Percentiles rank a stretch among this genome's conserved stretches.
Conservation (phyloP, 306 rosid genomes). For the Pterocarpus santalinus region DNA sequence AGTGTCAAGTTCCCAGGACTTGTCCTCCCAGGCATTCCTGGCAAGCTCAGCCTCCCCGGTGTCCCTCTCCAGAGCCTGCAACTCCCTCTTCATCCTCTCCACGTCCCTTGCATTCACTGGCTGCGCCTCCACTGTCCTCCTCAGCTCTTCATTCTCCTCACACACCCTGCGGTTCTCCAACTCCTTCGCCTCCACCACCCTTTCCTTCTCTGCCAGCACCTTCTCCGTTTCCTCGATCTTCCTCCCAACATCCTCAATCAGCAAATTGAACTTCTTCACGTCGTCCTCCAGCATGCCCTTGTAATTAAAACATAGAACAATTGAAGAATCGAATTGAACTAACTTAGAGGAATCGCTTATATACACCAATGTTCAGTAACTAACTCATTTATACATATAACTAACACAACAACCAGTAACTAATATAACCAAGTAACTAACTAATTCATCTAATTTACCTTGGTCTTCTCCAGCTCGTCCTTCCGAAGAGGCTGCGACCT, state of each 20-base stretch:
- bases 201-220: conserved; percentile 67
- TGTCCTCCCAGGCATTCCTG: conserved; percentile 83
- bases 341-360: neutral
- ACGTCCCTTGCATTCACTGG: conserved; percentile 76
- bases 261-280: conserved; percentile 71
- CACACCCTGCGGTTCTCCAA: conserved; percentile 57
- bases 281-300: conserved; percentile 69
- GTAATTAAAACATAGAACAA: conserved; percentile 33
- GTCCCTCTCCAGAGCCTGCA: conserved; percentile 92
- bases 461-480: conserved; percentile 68
- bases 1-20: conserved; percentile 75
- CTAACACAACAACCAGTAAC: no score
- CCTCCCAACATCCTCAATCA: conserved; percentile 59
- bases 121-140: conserved; percentile 74
- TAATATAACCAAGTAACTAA: no score
- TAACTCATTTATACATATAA: no score
- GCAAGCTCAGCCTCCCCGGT: conserved; percentile 70
- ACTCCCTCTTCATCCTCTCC: conserved; percentile 91
- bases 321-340: neutral
- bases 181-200: conserved; percentile 67
- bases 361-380: no score
- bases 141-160: conserved; percentile 78
- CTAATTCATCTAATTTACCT: neutral
- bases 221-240: conserved; percentile 57
- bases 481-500: conserved; percentile 59